Conservation (phyloP, 768 basidiomycete genomes). For the Termitomyces sp. region DNA sequence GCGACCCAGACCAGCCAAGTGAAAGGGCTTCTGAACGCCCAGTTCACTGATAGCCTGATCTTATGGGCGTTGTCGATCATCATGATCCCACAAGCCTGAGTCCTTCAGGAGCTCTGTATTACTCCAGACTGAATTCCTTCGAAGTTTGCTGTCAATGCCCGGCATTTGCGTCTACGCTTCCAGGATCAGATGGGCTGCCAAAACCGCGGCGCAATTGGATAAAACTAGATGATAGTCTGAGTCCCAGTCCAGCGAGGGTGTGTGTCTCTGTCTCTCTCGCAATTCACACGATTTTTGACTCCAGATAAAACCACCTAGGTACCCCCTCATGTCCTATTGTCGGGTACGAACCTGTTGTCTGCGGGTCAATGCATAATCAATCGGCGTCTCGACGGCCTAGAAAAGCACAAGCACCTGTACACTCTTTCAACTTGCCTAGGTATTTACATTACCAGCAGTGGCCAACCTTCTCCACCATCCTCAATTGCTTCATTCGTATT, state of each 20-base stretch:
- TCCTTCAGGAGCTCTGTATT: constrained; percentile 11
- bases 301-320: constrained; percentile 17
- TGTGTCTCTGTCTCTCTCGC: constrained; percentile 16
- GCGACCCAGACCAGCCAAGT: constrained; percentile 11
- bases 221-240: constrained; percentile 15
- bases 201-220: constrained; percentile 17
- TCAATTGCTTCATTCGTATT: constrained; percentile 38
- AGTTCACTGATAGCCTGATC: constrained; percentile 13
- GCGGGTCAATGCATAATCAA: constrained; percentile 23
- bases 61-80: constrained; percentile 6
- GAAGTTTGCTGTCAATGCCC: constrained; percentile 10
- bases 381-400: constrained; percentile 3
- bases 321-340: constrained; percentile 25
- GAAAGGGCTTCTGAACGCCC: constrained; percentile 8
- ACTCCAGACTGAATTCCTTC: constrained; percentile 2
- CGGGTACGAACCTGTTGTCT: constrained; percentile 24
- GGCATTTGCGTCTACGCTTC: constrained; percentile 12
- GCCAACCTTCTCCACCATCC: constrained; percentile 50
- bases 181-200: constrained; percentile 5
- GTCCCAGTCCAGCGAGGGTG: constrained; percentile 25
- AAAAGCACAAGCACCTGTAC: constrained; percentile 2
- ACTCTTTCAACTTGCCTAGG: background rate
- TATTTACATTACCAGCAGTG: constrained; percentile 28
- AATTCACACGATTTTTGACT: constrained; percentile 16
- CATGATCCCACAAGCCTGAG: constrained; percentile 1